These are phyloP conservation scores for Primulina eburnea DNA, from an alignment of 257 asterid genomes.

Conservation along the genomic window DNA sequence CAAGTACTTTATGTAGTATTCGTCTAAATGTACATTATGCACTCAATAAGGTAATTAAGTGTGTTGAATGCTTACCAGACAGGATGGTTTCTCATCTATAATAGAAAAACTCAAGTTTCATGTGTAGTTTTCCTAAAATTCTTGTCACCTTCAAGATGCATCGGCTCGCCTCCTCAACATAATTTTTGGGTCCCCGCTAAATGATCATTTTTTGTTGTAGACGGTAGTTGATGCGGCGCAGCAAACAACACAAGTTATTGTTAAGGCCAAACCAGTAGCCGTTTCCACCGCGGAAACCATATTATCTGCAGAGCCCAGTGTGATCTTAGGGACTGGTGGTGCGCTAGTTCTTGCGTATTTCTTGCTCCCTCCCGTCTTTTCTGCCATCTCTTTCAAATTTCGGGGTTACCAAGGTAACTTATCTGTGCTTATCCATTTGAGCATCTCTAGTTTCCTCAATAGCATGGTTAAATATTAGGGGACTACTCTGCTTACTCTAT, in stretches of 20 bases:
- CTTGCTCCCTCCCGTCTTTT: constrained; percentile 76
- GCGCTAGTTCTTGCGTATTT: constrained; percentile 61
- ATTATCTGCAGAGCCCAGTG: constrained; percentile 70
- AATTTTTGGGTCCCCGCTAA: neutral
- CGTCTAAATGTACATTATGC: neutral
- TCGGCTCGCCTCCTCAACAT: neutral
- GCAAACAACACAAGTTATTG: constrained; percentile 75
- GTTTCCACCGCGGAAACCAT: constrained; percentile 73
- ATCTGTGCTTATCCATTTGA: constrained; percentile 5
- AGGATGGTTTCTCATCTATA: no score
- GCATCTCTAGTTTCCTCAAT: neutral
- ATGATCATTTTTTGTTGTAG: constrained; percentile 41
- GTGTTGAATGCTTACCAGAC: neutral
- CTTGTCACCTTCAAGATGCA: neutral
- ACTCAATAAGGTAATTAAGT: neutral
- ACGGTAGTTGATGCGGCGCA: constrained; percentile 83
- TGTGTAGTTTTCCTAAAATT: neutral
- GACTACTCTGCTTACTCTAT: neutral
- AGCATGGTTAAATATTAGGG: neutral
- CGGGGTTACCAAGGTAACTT: constrained; percentile 80
- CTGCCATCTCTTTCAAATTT: constrained; percentile 66
- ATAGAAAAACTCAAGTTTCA: neutral
- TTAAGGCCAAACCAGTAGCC: constrained; percentile 77
- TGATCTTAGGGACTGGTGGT: constrained; percentile 69
- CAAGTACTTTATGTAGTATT: neutral